Evolutionary conservation across 2,329 filamentous ascomycete genomes (phyloP), one percentile per base, ranked within the genome.

Genomic region (Dactylellina drechsleri): DNA sequence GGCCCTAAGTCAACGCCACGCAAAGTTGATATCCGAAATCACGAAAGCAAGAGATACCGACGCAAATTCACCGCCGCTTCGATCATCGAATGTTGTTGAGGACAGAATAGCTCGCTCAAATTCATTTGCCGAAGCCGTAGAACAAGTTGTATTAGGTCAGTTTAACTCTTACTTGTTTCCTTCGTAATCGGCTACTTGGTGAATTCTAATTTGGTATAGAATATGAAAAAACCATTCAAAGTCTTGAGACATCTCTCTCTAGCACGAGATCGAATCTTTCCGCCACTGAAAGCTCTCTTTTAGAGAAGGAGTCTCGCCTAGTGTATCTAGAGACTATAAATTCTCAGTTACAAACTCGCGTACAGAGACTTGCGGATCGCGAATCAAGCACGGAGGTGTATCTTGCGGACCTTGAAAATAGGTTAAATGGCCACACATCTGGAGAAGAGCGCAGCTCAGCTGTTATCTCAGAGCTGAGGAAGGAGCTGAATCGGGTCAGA

Each of bases 181-280:
- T 10, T 36, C 31, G 31, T 10, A 36, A 36, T 36, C 31, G 1
- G 6, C 31, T 36, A 36, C 1, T 7, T 36, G 1, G 31, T 36
- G 40, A 26, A 20, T 43, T 10, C 70, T 67, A 58, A 74, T 16
- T n/a, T 23, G 4, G 1, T 28, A 26, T 36, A 77, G 95, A 99
- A 82, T 99, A 99, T 81, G 96, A 99, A 82, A 98, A 96, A 85
- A 99, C 96, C 0, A 99, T 99, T 58, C 93, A 98, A 81, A 91
- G 88, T 62, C 86, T 99, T 15, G 95, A 99, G 82, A 89, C 93
- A 59, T 97, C 93, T 1, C 87, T 99, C 13, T 93, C 93, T 0
- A 95, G 89, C 80, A 98, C 95, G 0, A 88, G 95, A 68, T 86
- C 91, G 40, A 92, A 92, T 0, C 85, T 99, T 28, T 91, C 95